Percentiles rank a stretch among this genome's conserved stretches.
phyloP scores from a whole-genome alignment of 2,329 filamentous ascomycete genomes.

The Fusarium robinianum region DNA sequence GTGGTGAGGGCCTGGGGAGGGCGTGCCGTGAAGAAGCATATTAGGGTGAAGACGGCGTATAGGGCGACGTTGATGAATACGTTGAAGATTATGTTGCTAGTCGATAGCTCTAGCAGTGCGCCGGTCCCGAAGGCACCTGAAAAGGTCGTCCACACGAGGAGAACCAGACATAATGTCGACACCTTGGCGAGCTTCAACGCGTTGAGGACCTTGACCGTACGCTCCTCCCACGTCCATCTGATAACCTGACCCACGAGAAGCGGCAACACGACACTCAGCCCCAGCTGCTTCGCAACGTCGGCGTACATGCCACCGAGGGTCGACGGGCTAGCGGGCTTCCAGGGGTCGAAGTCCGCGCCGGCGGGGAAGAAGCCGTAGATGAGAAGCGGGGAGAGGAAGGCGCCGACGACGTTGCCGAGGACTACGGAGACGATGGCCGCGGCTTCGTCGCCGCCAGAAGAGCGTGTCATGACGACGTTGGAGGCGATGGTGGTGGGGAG shows the following conservation, averaged over 20 bases:
- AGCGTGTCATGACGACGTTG: conserved; percentile 74
- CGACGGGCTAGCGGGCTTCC: conserved; percentile 57
- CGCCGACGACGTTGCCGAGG: conserved; percentile 69
- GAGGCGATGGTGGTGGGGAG: conserved; percentile 74
- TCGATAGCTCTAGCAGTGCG: conserved; percentile 62
- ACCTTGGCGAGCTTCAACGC: conserved; percentile 58
- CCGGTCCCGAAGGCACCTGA: conserved; percentile 68
- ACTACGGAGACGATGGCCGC: conserved; percentile 70
- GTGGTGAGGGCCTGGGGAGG: conserved; percentile 43
- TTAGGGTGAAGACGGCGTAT: conserved; percentile 64
- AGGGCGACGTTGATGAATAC: conserved; percentile 69
- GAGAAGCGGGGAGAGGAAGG: conserved; percentile 68
- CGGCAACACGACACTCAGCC: conserved; percentile 68
- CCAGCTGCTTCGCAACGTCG: conserved; percentile 69
- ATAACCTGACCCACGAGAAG: conserved; percentile 65
- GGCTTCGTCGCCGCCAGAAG: conserved; percentile 69
- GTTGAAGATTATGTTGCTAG: conserved; percentile 66
- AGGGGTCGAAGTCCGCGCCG: conserved; percentile 56
- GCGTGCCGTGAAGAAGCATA: conserved; percentile 60
- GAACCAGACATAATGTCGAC: conserved; percentile 52
- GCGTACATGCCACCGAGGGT: conserved; percentile 66
- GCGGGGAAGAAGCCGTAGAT: conserved; percentile 64
- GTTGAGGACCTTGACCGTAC: conserved; percentile 57
- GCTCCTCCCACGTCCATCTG: conserved; percentile 54
- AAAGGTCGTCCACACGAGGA: conserved; percentile 65